Percentiles rank a stretch among this genome's conserved stretches.
phyloP scores from a whole-genome alignment of 2,329 filamentous ascomycete genomes.

The Apiospora saccharicola region DNA sequence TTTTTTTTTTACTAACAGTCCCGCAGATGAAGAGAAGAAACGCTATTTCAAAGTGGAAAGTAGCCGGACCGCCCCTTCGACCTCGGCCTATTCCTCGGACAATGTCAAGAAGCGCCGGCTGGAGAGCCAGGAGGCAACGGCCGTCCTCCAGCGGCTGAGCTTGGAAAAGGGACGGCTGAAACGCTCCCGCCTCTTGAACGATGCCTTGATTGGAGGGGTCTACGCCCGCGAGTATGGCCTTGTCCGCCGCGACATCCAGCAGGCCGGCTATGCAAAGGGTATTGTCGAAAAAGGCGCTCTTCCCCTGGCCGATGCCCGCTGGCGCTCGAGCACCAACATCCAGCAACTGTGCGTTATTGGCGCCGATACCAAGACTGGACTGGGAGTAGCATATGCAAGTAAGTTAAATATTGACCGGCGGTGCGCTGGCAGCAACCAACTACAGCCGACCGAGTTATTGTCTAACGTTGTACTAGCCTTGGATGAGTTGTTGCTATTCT shows the following conservation, averaged over 20 bases:
- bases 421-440: no score
- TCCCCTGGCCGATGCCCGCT: slow-evolving; percentile 41
- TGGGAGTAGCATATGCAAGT: slow-evolving; percentile 55
- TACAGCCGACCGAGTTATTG: neutral
- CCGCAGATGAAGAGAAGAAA: slow-evolving; percentile 61
- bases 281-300: slow-evolving; percentile 50
- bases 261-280: slow-evolving; percentile 49
- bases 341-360: slow-evolving; percentile 50
- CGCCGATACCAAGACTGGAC: slow-evolving; percentile 47
- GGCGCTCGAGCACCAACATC: slow-evolving; percentile 43
- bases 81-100: slow-evolving; percentile 62
- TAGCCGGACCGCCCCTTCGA: slow-evolving; percentile 58
- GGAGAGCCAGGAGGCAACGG: slow-evolving; percentile 48
- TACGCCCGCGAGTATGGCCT: slow-evolving; percentile 46
- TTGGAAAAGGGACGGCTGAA: slow-evolving; percentile 48
- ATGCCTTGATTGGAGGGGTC: slow-evolving; percentile 44
- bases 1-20: neutral
- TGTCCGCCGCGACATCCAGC: slow-evolving; percentile 38
- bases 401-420: slow-evolving; percentile 35
- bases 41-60: slow-evolving; percentile 75
- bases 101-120: slow-evolving; percentile 64
- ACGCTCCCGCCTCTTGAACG: slow-evolving; percentile 42
- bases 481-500: slow-evolving; percentile 33
- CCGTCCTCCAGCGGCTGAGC: slow-evolving; percentile 38
- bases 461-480: neutral